These are phyloP conservation scores for Actinidia chinensis DNA, from an alignment of 179 eudicot genomes.

Conservation along the genomic window DNA sequence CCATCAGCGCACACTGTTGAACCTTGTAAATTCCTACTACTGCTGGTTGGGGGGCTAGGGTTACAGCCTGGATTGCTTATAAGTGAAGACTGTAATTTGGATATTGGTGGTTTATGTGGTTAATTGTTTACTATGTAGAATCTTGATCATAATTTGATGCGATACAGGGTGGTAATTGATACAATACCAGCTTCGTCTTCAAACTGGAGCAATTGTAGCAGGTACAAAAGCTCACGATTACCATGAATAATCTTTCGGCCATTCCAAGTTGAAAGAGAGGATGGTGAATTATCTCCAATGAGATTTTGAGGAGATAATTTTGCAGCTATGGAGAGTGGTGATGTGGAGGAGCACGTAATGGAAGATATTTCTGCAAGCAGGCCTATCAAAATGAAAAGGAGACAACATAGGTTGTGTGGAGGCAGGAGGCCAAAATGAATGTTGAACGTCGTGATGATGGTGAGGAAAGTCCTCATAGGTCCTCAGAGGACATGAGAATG, in stretches of 20 bases:
- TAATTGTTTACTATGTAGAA: neutral
- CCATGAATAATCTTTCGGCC: conserved; percentile 24
- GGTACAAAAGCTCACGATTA: conserved; percentile 15
- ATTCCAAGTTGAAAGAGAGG: conserved; percentile 52
- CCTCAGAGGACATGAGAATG: conserved; percentile 67
- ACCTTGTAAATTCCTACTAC: no score
- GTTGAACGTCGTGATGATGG: conserved; percentile 59
- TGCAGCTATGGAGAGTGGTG: conserved; percentile 39
- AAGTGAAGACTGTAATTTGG: no score
- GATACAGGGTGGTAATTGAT: conserved; percentile 31
- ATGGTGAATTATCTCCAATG: conserved; percentile 68
- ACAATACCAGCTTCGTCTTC: conserved; percentile 23
- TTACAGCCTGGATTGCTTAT: no score
- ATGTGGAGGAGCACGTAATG: conserved; percentile 34
- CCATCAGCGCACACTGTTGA: no score
- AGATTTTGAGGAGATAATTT: conserved; percentile 46
- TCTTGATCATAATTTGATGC: conserved; percentile 12
- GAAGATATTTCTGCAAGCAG: conserved; percentile 35
- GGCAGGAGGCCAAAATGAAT: conserved; percentile 40
- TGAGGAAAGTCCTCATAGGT: conserved; percentile 64
- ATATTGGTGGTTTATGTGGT: neutral
- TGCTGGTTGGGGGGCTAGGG: no score
- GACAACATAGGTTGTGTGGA: conserved; percentile 26
- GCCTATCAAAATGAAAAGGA: conserved; percentile 18
- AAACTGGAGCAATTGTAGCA: conserved; percentile 14